Evolutionary conservation across 306 rosid species (phyloP), one percentile per base, ranked within the genome.

Genomic region (Morella rubra): DNA sequence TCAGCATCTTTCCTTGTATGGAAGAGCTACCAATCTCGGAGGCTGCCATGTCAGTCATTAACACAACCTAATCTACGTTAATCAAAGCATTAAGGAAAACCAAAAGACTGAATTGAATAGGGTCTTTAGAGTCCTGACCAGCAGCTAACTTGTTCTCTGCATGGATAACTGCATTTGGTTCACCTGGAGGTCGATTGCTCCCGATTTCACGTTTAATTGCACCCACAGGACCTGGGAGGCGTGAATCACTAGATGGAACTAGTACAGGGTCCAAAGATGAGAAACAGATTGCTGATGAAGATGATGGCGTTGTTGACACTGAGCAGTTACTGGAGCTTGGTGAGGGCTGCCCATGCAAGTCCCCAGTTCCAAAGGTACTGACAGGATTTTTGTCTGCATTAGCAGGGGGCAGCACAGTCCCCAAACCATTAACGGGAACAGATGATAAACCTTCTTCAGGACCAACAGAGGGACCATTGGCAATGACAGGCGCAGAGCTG

Each of bases 181-280:
- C 94, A 76, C 88, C 85, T 51, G 82, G 81, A 75, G 88, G 84
- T 44, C 46, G 75, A 59, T 81, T 86, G 76, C 75, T 81, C 47
- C 87, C 97, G 68, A 87, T 85, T 78, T 90, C 96, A 53, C 86
- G 78, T 84, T 83, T 89, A 73, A 83, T 83, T 71, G 90, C 85
- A 66, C 91, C 91, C 66, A 73, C 89, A 65, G 87, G 81, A 89
- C 90, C 91, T 66, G 91, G 81, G 83, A 82, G 55, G 83, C 82
- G 72, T 65, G 84, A 81, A 83, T 89, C 96, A 71, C 75, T 84
- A 65, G 88, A 83, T 68, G 93, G 93, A 74, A 85, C 88, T 67
- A 89, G 81, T 44, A 87, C 85, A 16, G 91, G 91, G 78, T 88
- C 97, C 67, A 84, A 91, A 76, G 93, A 69, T 37, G 90, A 84